These are phyloP conservation scores for Lupinus albus DNA, from an alignment of 306 rosid species.

Conservation along the genomic window DNA sequence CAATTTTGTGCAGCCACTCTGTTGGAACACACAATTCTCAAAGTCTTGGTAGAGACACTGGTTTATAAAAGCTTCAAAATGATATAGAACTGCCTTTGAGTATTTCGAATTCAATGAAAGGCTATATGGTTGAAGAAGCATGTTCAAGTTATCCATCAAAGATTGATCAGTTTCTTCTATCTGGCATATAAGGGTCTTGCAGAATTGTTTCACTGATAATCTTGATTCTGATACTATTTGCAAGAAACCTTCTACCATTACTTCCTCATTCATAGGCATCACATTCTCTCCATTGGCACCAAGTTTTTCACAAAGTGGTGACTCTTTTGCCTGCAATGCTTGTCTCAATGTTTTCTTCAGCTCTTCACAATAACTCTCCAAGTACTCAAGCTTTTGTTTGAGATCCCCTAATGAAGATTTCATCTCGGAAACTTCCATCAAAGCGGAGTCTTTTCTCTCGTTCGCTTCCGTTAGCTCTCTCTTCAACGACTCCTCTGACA, in stretches of 20 bases:
- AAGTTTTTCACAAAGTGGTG: conserved; percentile 51
- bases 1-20: conserved; percentile 71
- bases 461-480: conserved; percentile 74
- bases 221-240: conserved; percentile 97
- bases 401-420: conserved; percentile 83
- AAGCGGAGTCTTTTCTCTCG: conserved; percentile 66
- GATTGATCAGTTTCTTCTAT: conserved; percentile 71
- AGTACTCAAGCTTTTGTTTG: conserved; percentile 73
- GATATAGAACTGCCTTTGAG: conserved; percentile 78
- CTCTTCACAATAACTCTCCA: conserved; percentile 89
- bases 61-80: conserved; percentile 82
- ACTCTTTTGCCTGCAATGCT: conserved; percentile 51
- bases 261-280: conserved; percentile 77
- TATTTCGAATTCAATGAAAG: conserved; percentile 68
- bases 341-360: conserved; percentile 79
- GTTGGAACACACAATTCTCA: conserved; percentile 82
- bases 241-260: conserved; percentile 86
- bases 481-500: conserved; percentile 70
- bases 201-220: conserved; percentile 83
- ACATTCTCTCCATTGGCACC: conserved; percentile 55
- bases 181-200: conserved; percentile 70
- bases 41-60: conserved; percentile 81
- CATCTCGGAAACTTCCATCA: conserved; percentile 81
- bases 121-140: conserved; percentile 75
- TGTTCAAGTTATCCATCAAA: conserved; percentile 67